phyloP scores from a whole-genome alignment of 23 red algal genomes.

The Pyropia haitanensis region DNA sequence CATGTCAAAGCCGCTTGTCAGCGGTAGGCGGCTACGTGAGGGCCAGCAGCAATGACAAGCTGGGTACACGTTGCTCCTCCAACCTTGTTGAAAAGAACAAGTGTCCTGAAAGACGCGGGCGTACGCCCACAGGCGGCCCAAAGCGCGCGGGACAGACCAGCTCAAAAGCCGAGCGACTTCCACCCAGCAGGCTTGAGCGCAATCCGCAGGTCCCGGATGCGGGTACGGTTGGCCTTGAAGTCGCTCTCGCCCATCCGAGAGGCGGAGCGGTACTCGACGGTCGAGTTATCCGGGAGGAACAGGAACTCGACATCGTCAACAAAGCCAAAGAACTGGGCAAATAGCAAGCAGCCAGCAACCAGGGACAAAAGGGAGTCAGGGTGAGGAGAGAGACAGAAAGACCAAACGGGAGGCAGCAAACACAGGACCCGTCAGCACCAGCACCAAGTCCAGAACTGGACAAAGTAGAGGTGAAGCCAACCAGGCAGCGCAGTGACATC shows the following conservation, averaged over 20 bases:
- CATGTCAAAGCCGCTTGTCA: no score
- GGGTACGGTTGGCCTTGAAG: constrained; percentile 52
- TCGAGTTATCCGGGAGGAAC: constrained; percentile 40
- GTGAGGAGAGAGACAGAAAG: background rate
- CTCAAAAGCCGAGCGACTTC: no score
- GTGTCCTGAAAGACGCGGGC: no score
- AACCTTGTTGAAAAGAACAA: no score
- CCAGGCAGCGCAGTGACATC: background rate
- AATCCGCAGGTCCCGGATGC: constrained; percentile 46
- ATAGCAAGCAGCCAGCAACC: constrained; percentile 31
- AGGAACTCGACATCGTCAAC: constrained; percentile 73
- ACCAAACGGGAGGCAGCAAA: background rate
- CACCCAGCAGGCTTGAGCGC: constrained; percentile 11
- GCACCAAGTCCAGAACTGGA: background rate
- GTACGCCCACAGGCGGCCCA: no score
- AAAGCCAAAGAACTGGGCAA: constrained; percentile 41
- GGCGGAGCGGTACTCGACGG: constrained; percentile 55
- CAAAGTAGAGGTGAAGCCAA: background rate
- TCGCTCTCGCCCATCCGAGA: constrained; percentile 48
- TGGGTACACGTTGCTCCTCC: no score
- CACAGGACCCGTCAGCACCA: background rate
- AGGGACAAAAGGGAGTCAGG: background rate
- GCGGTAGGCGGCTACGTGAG: no score
- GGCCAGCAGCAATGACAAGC: no score
- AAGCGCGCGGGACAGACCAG: no score